These are phyloP conservation scores for Mesembryanthemum crystallinum DNA, from an alignment of 148 eudicot genomes.

Conservation along the genomic window DNA sequence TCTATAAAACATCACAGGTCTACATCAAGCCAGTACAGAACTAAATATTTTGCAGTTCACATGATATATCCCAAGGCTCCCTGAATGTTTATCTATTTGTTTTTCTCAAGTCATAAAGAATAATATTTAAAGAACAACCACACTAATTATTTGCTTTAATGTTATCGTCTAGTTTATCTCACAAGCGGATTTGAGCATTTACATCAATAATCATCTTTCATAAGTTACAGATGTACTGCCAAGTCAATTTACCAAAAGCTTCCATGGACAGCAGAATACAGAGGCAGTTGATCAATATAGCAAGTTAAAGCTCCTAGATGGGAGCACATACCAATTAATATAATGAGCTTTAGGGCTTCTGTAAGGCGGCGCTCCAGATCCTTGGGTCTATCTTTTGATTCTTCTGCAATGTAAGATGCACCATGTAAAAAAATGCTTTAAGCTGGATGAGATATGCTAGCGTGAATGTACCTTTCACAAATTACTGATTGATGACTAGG, in stretches of 20 bases:
- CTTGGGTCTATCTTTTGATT: slow-evolving; percentile 50
- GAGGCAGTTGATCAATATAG: not conserved
- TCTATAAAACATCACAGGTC: not conserved
- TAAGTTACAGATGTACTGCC: not conserved
- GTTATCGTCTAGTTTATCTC: not conserved
- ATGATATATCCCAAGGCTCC: not conserved
- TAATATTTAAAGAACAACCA: too few relatives aligned
- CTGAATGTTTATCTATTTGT: not conserved
- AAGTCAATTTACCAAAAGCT: not conserved
- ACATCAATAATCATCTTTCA: not conserved
- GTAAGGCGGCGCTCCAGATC: slow-evolving; percentile 62
- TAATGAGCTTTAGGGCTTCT: slow-evolving; percentile 85
- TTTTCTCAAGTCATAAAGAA: not conserved
- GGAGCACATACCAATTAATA: slow-evolving; percentile 64
- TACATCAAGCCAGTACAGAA: not conserved
- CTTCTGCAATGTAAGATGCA: slow-evolving; percentile 46
- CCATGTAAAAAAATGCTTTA: slow-evolving; percentile 4
- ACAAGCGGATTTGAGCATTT: not conserved
- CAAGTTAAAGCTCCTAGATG: not conserved
- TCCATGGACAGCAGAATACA: not conserved
- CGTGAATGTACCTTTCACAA: not conserved
- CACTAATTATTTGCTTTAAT: too few relatives aligned
- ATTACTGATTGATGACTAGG: not conserved
- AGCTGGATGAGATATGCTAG: not conserved
- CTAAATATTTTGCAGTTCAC: not conserved